A percentile compares a stretch with the other conserved stretches of the same genome.
Conservation (phyloP, 805 yeast genomes). For the Candida ovalis region DNA sequence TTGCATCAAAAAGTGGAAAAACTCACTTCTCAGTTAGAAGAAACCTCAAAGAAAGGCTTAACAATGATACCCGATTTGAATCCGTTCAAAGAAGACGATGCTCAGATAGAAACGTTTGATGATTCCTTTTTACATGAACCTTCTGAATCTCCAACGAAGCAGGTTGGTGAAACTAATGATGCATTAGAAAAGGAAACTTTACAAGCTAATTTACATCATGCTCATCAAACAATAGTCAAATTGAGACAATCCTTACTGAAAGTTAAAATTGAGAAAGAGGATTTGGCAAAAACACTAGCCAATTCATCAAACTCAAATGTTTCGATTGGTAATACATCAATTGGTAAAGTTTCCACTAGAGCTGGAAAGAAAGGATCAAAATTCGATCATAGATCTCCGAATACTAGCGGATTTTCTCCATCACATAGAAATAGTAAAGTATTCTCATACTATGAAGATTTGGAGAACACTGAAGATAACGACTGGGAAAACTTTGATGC, state of each 20-base stretch:
- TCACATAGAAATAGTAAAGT: conserved; percentile 15
- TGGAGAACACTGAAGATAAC: conserved; percentile 20
- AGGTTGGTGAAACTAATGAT: conserved; percentile 37
- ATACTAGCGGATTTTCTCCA: conserved; percentile 11
- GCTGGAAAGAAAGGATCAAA: conserved; percentile 5
- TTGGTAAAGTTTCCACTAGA: background rate
- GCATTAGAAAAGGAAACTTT: conserved; percentile 64
- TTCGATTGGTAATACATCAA: background rate
- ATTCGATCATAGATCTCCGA: conserved; percentile 6
- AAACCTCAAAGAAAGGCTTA: conserved; percentile 11
- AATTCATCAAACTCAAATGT: background rate
- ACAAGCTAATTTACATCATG: conserved; percentile 58
- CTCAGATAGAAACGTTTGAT: conserved; percentile 36
- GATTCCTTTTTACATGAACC: conserved; percentile 31
- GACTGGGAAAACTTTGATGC: conserved; percentile 25
- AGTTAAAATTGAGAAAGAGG: conserved; percentile 38
- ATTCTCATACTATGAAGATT: conserved; percentile 20
- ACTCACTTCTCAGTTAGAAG: conserved; percentile 9
- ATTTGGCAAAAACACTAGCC: conserved; percentile 24
- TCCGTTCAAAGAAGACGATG: conserved; percentile 14
- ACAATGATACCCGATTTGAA: conserved; percentile 11
- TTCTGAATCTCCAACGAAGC: conserved; percentile 32
- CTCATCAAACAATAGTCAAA: conserved; percentile 59
- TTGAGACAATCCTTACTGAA: conserved; percentile 49
- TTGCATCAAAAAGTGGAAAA: conserved; percentile 38